Percentiles rank a stretch among this genome's conserved stretches.
Evolutionary conservation across 805 yeast species (phyloP).

Genomic region (Zygosaccharomyces lentus): DNA sequence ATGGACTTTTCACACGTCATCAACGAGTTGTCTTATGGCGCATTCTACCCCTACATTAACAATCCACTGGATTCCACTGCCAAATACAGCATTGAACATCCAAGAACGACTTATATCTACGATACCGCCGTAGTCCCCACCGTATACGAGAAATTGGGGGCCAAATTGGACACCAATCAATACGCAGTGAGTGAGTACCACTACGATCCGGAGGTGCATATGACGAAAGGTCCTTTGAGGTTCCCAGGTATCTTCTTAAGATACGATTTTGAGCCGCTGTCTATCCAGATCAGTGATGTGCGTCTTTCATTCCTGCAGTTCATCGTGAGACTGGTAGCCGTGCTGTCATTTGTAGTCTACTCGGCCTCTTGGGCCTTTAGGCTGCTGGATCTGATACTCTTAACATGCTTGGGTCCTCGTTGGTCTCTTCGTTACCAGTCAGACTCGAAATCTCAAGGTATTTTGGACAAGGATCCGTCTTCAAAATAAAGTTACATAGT

Average conservation of each 20-base stretch:
- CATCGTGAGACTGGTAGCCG: constrained; percentile 70
- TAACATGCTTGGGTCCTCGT: constrained; percentile 55
- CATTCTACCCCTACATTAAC: constrained; percentile 75
- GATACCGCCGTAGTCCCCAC: constrained; percentile 82
- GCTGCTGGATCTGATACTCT: constrained; percentile 50
- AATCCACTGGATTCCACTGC: constrained; percentile 85
- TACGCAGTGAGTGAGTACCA: constrained; percentile 65
- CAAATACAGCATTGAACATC: constrained; percentile 45
- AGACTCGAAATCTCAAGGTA: constrained; percentile 26
- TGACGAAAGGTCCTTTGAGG: constrained; percentile 19
- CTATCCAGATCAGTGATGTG: constrained; percentile 60
- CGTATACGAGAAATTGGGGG: constrained; percentile 62
- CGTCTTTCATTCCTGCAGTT: constrained; percentile 77
- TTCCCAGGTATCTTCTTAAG: constrained; percentile 78
- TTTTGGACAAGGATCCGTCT: constrained; percentile 17
- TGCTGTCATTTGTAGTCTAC: constrained; percentile 75
- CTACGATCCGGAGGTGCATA: constrained; percentile 18
- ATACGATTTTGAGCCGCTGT: constrained; percentile 86
- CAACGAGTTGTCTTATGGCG: constrained; percentile 86
- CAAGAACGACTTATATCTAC: constrained; percentile 56
- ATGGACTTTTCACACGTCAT: constrained; percentile 81
- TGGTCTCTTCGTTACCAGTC: constrained; percentile 38
- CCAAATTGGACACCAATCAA: constrained; percentile 74
- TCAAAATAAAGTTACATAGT: background rate
- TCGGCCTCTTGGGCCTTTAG: constrained; percentile 63